phyloP scores from a whole-genome alignment of 1,139 yeast genomes.

The Lodderomyces jiufengensis region DNA sequence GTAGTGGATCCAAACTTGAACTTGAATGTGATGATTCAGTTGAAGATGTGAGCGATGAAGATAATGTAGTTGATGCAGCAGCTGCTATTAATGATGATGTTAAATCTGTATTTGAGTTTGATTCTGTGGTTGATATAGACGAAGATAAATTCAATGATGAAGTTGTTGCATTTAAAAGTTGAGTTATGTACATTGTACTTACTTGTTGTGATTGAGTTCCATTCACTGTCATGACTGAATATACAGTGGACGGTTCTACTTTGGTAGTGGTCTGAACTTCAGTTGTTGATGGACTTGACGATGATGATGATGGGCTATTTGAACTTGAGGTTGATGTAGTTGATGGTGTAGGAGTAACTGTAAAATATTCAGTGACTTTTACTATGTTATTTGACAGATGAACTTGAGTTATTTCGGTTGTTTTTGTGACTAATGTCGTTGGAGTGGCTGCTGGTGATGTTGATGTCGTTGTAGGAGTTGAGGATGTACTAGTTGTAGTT shows the following conservation, averaged over 20 bases:
- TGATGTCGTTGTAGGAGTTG: constrained; percentile 3
- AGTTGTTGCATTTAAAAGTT: constrained; percentile 10
- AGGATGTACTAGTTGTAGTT: constrained; percentile 2
- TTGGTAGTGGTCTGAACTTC: constrained; percentile 1
- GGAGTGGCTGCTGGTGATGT: constrained; percentile 4
- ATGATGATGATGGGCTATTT: constrained; percentile 11
- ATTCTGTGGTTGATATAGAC: constrained; percentile 4
- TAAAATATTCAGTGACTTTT: constrained; percentile 10
- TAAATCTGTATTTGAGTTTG: constrained; percentile 11
- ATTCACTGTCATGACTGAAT: constrained; percentile 19
- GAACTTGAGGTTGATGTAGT: constrained; percentile 16
- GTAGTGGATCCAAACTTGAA: neutral
- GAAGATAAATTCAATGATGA: constrained; percentile 11
- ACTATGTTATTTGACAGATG: constrained; percentile 10
- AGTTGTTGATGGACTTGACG: constrained; percentile 8
- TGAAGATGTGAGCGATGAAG: constrained; percentile 10
- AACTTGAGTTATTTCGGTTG: constrained; percentile 14
- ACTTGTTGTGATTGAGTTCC: constrained; percentile 21
- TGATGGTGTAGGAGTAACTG: constrained; percentile 9
- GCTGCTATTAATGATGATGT: constrained; percentile 5
- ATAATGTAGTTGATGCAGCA: neutral
- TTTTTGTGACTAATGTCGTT: constrained; percentile 16
- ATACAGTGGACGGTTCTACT: constrained; percentile 13
- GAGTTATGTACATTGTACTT: constrained; percentile 20
- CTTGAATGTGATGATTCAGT: constrained; percentile 10